Base-by-base conservation (phyloP, 352 stramenopile genomes). In the Globisporangium cederbergense region DNA sequence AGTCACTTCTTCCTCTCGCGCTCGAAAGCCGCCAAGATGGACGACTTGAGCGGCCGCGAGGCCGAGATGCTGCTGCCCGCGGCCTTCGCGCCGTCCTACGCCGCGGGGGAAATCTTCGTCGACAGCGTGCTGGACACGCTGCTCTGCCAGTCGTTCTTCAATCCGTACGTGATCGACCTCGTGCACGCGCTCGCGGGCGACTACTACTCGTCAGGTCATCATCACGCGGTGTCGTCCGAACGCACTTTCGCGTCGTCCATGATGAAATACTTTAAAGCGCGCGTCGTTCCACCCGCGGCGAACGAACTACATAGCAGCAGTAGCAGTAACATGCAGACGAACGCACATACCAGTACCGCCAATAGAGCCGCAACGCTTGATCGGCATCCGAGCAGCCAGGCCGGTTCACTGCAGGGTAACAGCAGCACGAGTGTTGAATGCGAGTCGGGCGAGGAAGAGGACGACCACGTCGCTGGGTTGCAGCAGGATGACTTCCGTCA, bases 101-200 rank as follows among this genome's bases (percentile, higher is more conserved):
- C 81, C 1, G 78, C 81, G 2, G 81, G 79, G 6, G 77, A 86
- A 32, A 72, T 87, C 45, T 86, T 88, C 50, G 76, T 90, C 22
- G 78, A 87, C 58, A 79, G 67, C 43, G 73, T 83, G 14, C 67
- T 90, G 30, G 79, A 88, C 74, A 83, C 74, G 43, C 66, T 88
- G 57, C 72, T 90, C 10, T 90, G 81, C 55, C 79, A 88, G 60
- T 84, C 81, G 25, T 90, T 89, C 68, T 88, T 88, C 68, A 90
- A 88, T 51, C 79, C 79, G 62, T 90, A 90, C 64, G 71, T 76
- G 52, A 80, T 86, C 59, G 76, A 88, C 53, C 66, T 90, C 40
- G 70, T 88, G 22, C 76, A 74, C 2, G 74, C 76, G 10, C 70
- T 90, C 20, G 67, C 74, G 13, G 79, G 81, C 3, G 68, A 81